phyloP scores from a whole-genome alignment of 148 eudicot species.

The Camellia japonica region DNA sequence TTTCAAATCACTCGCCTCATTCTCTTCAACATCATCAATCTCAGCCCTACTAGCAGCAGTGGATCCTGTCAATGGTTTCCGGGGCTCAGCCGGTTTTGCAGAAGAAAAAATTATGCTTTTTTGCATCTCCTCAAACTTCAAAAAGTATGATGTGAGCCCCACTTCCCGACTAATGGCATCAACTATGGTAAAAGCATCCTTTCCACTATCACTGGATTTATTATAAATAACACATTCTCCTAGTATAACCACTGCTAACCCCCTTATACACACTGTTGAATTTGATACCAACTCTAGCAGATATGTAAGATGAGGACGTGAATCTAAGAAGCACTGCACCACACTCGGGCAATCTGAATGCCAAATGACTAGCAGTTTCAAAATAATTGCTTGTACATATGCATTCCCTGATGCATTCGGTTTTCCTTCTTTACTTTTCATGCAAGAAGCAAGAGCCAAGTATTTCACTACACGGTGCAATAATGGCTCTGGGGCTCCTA shows the following conservation, averaged over 20 bases:
- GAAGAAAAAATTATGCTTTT: constrained; percentile 64
- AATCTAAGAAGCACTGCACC: constrained; percentile 80
- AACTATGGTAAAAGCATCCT: constrained; percentile 66
- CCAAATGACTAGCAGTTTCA: constrained; percentile 82
- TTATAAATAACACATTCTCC: constrained; percentile 82
- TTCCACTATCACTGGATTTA: constrained; percentile 53
- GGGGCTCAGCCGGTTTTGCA: constrained; percentile 48
- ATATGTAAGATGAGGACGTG: constrained; percentile 87
- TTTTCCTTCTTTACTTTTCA: constrained; percentile 68
- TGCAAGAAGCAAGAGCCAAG: constrained; percentile 86
- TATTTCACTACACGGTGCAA: constrained; percentile 94
- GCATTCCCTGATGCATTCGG: constrained; percentile 34
- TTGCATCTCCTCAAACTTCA: constrained; percentile 89
- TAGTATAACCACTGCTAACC: constrained; percentile 74
- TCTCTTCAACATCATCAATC: constrained; percentile 61
- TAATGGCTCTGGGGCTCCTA: constrained; percentile 80
- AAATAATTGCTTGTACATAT: constrained; percentile 64
- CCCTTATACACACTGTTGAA: constrained; percentile 56
- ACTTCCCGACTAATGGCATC: constrained; percentile 83
- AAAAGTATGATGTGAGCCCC: constrained; percentile 76
- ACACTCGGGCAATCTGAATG: constrained; percentile 73
- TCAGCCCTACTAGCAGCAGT: constrained; percentile 77
- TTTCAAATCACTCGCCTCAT: constrained; percentile 36
- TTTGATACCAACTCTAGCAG: constrained; percentile 70
- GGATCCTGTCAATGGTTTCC: constrained; percentile 72